These are phyloP conservation scores for Blastobotrys robertii DNA, from an alignment of 805 yeast genomes.

Conservation along the genomic window DNA sequence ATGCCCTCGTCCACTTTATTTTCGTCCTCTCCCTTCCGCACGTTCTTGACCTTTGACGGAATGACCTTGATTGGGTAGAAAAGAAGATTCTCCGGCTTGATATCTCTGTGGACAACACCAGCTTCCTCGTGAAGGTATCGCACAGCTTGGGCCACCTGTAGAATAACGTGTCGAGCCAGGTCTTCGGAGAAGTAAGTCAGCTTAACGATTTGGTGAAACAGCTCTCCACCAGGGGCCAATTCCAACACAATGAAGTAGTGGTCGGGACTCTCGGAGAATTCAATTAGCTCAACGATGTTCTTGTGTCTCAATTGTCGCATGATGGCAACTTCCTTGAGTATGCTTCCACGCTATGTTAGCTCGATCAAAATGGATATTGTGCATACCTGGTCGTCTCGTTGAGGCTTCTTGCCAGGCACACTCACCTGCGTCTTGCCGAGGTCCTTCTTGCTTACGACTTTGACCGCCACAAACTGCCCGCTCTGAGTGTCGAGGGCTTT, in stretches of 20 bases:
- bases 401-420: conserved; percentile 9
- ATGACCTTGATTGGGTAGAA: conserved; percentile 45
- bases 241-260: conserved; percentile 60
- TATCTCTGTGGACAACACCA: conserved; percentile 69
- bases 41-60: conserved; percentile 26
- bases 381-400: conserved; percentile 7
- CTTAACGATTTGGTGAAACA: conserved; percentile 69
- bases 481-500: conserved; percentile 46
- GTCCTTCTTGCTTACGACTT: conserved; percentile 56
- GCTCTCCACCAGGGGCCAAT: conserved; percentile 67
- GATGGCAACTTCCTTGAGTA: conserved; percentile 62
- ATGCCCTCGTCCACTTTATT: conserved; percentile 76
- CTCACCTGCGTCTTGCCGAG: conserved; percentile 30
- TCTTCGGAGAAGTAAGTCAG: conserved; percentile 69
- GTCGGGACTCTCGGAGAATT: conserved; percentile 40
- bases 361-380: background rate
- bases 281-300: conserved; percentile 48
- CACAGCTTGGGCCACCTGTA: conserved; percentile 62
- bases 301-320: conserved; percentile 57
- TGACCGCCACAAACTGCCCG: conserved; percentile 54
- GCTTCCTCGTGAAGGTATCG: conserved; percentile 62
- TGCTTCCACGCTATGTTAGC: conserved; percentile 34
- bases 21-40: conserved; percentile 33
- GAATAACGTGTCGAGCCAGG: conserved; percentile 59
- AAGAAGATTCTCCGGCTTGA: conserved; percentile 70